Conservation (phyloP, 331 rosid genomes). For the Acacia pycnantha region DNA sequence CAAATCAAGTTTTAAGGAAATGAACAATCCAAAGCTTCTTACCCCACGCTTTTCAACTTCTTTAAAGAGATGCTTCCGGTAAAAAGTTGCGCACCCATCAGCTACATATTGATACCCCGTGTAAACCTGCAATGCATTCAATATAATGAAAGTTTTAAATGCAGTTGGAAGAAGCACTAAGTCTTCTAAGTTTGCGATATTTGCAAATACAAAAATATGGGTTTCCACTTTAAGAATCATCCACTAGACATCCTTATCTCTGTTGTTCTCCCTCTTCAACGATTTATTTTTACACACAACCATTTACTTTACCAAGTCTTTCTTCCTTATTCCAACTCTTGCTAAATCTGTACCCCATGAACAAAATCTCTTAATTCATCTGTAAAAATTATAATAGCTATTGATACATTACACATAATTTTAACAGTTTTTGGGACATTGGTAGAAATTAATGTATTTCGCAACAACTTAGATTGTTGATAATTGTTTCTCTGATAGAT, state of each 20-base stretch:
- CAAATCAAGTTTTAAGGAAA: not conserved
- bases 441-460: not conserved
- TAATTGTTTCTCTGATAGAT: not conserved
- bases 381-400: not conserved
- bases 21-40: not conserved
- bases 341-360: not conserved
- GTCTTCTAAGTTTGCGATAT: not conserved
- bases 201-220: not conserved
- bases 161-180: not conserved
- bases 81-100: conserved; percentile 42
- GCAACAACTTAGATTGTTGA: not conserved
- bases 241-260: not conserved
- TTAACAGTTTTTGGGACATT: not conserved
- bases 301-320: not conserved
- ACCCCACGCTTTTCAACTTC: conserved; percentile 28
- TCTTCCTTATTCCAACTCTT: conserved; percentile 2
- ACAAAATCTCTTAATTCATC: not conserved
- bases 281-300: not conserved
- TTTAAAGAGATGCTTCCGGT: conserved; percentile 26
- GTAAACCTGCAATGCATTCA: conserved; percentile 1
- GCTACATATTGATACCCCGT: not conserved
- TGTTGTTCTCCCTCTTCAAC: not conserved
- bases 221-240: not conserved
- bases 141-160: not conserved
- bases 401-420: not conserved